Evolutionary conservation across 805 yeast genomes (phyloP), one percentile per base, ranked within the genome.

Genomic region (Pichia membranifaciens): DNA sequence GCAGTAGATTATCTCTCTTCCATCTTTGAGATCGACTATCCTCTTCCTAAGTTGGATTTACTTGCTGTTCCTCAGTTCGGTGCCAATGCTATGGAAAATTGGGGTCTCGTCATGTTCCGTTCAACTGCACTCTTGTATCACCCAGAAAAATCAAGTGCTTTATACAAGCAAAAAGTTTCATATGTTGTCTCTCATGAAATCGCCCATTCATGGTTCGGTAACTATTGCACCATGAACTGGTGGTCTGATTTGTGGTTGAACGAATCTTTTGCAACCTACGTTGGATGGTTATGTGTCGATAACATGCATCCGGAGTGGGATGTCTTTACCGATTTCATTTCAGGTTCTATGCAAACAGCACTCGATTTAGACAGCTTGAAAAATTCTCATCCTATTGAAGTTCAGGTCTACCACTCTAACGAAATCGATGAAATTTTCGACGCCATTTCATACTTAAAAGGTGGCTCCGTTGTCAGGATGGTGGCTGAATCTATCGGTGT

Each of bases 121-220:
- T 72, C 77, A 6, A 76, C 77, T 20, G 84, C 79, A 34, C 58
- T 81, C 51, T 71, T 74, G 62, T 83, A 60, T 58, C 73, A 75
- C 29, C 72, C 68, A 31, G 57, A 58, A 13, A 72, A 66, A 23
- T 74, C 80, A 1, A 81, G 74, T 57, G 67, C 70, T 1, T 53
- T 72, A 18, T 76, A 76, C 57, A 78, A 82, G 62, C 80, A 81
- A 61, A 82, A 83, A 52, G 93, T 87, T 28, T 82, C 88, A 5
- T 85, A 85, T 58, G 95, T 87, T 31, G 84, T 87, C 25, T 82
- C 84, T 50, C 96, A 87, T 67, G 96, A 87, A 66, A 71, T 87
- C 49, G 95, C 95, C 10, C 96, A 87, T 66, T 93, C 87, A 62
- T 87, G 95, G 95, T 87, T 87, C 59, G 95, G 96, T 47, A 83